Percentiles rank a stretch among this genome's conserved stretches.
These are phyloP conservation scores for Alternaria arbusti DNA, from an alignment of 2,329 filamentous ascomycete genomes.

Conservation along the genomic window DNA sequence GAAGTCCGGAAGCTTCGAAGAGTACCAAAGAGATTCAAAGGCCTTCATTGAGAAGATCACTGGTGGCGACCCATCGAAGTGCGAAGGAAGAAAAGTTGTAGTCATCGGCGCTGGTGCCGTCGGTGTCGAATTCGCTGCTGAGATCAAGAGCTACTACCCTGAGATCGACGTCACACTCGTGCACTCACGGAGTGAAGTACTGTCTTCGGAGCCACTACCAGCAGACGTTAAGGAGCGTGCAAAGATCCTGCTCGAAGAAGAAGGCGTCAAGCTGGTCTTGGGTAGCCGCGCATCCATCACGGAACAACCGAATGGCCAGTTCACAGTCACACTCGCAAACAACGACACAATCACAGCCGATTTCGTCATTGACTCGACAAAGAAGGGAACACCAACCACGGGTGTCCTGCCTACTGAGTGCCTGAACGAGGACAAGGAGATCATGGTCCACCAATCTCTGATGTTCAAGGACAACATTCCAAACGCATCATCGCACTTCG, in stretches of 20 bases:
- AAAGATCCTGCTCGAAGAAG: constrained; percentile 64
- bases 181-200: constrained; percentile 72
- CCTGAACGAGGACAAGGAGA: constrained; percentile 69
- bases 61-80: constrained; percentile 32
- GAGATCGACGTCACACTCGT: constrained; percentile 72
- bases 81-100: constrained; percentile 60
- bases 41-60: constrained; percentile 62
- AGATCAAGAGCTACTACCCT: constrained; percentile 73
- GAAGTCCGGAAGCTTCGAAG: constrained; percentile 65
- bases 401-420: constrained; percentile 65
- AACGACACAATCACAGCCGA: constrained; percentile 62
- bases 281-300: constrained; percentile 61
- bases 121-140: constrained; percentile 81
- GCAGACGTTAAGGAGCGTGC: constrained; percentile 71
- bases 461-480: constrained; percentile 61
- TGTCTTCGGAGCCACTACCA: constrained; percentile 76
- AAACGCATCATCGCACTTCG: constrained; percentile 69
- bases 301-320: constrained; percentile 36
- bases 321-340: constrained; percentile 55
- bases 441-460: constrained; percentile 65
- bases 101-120: constrained; percentile 82
- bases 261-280: constrained; percentile 70
- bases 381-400: constrained; percentile 67
- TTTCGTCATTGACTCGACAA: constrained; percentile 73
- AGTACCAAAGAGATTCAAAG: constrained; percentile 68